A percentile compares a stretch with the other conserved stretches of the same genome.
phyloP scores from a whole-genome alignment of 192 early-diverging fungal genomes.

The Chytriomyces hyalinus region DNA sequence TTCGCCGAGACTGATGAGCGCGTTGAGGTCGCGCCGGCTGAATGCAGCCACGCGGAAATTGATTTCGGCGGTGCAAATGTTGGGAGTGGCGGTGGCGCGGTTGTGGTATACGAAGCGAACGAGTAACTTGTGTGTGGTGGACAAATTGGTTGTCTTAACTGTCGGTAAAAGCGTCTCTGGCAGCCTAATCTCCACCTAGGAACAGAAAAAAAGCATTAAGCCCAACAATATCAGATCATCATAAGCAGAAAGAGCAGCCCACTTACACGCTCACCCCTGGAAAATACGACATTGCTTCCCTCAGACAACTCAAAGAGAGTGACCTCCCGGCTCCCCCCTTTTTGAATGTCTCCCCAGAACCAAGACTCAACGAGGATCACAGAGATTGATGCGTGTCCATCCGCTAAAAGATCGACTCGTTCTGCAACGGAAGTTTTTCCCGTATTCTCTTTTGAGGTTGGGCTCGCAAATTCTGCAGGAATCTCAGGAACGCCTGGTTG shows the following conservation, averaged over 20 bases:
- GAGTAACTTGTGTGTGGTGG: neutral
- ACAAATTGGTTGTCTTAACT: neutral
- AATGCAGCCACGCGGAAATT: neutral
- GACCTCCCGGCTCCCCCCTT: neutral
- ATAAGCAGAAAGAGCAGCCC: neutral
- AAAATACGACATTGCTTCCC: neutral
- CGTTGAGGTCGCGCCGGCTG: slow-evolving; percentile 3
- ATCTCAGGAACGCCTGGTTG: too few species aligned
- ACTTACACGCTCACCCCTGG: neutral
- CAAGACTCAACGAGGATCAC: neutral
- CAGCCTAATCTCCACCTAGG: neutral
- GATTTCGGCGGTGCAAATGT: slow-evolving; percentile 1
- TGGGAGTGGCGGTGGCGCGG: neutral
- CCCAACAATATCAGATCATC: neutral
- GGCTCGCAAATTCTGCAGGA: neutral
- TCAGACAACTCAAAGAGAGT: neutral
- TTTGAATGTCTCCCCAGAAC: neutral
- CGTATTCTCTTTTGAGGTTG: too few species aligned
- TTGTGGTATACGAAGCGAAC: neutral
- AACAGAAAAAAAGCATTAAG: neutral
- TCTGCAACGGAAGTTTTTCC: neutral
- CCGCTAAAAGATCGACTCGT: neutral
- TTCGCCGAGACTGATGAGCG: neutral
- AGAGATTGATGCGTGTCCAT: slow-evolving; percentile 1
- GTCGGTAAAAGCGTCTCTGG: neutral